Conservation (phyloP, 306 rosid species). For the Casuarina glauca region DNA sequence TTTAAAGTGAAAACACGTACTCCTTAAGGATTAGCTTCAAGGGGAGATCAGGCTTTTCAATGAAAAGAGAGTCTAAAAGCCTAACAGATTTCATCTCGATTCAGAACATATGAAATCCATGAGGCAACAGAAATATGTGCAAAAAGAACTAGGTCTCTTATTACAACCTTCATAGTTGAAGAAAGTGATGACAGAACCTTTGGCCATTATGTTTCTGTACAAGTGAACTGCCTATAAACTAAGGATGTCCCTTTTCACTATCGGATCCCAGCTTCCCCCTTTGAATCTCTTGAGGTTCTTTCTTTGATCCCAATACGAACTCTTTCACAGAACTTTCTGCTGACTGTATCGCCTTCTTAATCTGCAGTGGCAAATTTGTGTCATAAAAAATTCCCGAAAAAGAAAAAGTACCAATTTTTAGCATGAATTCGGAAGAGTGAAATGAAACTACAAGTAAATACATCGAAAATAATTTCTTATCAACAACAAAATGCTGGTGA, state of each 20-base stretch:
- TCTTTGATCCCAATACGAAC: conserved; percentile 61
- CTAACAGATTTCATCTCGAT: no score
- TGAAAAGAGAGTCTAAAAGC: no score
- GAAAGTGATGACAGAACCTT: neutral
- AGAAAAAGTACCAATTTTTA: neutral
- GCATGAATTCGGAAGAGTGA: neutral
- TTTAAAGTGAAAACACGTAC: no score
- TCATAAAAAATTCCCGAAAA: conserved; percentile 20
- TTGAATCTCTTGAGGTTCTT: conserved; percentile 41
- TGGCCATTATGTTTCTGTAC: conserved; percentile 27
- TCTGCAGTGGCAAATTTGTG: conserved; percentile 44
- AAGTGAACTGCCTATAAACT: conserved; percentile 24
- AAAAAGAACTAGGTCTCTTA: neutral
- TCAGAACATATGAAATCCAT: neutral
- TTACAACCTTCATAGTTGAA: neutral
- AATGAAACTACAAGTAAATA: conserved; percentile 3
- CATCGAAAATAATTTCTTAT: neutral
- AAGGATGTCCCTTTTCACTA: conserved; percentile 50
- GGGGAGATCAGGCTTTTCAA: no score
- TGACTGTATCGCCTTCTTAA: conserved; percentile 63
- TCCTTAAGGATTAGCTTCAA: no score
- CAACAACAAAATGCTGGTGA: neutral
- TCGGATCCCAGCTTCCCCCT: conserved; percentile 35
- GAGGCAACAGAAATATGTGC: neutral
- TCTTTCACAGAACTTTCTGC: conserved; percentile 62